Conservation (phyloP, 2,329 filamentous ascomycete genomes). For the Colletotrichum magnum region DNA sequence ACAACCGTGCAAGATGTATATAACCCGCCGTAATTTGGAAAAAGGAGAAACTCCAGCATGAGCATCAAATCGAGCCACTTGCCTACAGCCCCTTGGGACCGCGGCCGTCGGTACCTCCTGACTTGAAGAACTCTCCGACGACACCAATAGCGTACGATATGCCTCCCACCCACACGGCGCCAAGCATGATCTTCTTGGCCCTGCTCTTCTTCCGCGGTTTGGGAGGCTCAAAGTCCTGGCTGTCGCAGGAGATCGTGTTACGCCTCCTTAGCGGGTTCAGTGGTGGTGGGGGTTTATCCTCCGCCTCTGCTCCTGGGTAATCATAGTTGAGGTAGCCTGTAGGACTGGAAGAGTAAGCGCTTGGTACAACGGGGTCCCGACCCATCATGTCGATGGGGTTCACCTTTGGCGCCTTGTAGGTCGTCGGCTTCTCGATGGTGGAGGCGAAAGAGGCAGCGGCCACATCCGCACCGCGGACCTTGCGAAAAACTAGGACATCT, state of each 20-base stretch:
- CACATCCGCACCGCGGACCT: conserved; percentile 59
- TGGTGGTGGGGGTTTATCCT: conserved; percentile 51
- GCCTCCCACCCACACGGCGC: conserved; percentile 68
- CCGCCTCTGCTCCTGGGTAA: conserved; percentile 48
- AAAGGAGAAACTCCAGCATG: not conserved
- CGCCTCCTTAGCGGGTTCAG: conserved; percentile 57
- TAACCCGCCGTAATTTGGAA: not conserved
- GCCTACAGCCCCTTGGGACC: conserved; percentile 46
- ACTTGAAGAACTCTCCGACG: conserved; percentile 70
- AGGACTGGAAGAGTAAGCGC: conserved; percentile 73
- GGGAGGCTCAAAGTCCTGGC: conserved; percentile 54
- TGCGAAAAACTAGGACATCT: conserved; percentile 77
- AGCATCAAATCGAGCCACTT: no score
- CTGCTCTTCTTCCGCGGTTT: conserved; percentile 58
- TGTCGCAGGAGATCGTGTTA: conserved; percentile 57
- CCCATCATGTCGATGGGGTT: conserved; percentile 74
- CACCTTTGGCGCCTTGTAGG: conserved; percentile 47
- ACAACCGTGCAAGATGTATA: conserved; percentile 12
- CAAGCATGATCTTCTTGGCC: conserved; percentile 65
- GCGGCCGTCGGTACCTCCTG: conserved; percentile 59
- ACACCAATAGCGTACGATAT: conserved; percentile 72
- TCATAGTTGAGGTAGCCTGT: conserved; percentile 77
- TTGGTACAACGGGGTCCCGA: conserved; percentile 53
- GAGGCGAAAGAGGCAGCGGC: conserved; percentile 22
- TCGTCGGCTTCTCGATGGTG: conserved; percentile 36